Evolutionary conservation across 345 rosid species (phyloP).

Genomic region (Murraya paniculata): DNA sequence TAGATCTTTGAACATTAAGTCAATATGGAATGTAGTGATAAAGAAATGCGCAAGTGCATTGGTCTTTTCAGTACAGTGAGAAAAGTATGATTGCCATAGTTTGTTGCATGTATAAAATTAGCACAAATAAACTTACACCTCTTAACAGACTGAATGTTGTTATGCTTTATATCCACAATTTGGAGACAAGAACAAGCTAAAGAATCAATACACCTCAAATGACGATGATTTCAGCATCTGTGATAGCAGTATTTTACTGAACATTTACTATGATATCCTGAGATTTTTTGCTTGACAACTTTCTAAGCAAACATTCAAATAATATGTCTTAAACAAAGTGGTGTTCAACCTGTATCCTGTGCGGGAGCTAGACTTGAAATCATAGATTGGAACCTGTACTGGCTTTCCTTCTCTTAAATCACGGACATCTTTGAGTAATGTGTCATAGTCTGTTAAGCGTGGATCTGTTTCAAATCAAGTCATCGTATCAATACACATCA

Average conservation of each 20-base stretch:
- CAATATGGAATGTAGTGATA: not conserved
- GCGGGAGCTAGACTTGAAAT: conserved; percentile 91
- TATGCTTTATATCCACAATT: not conserved
- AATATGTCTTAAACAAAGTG: conserved; percentile 10
- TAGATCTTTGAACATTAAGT: conserved; percentile 9
- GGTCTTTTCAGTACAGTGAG: not conserved
- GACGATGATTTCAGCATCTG: not conserved
- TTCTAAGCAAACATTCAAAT: conserved; percentile 14
- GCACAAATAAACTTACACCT: not conserved
- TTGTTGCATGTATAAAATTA: not conserved
- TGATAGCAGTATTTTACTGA: not conserved
- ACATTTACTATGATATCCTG: not conserved
- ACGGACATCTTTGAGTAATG: conserved; percentile 72
- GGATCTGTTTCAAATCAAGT: conserved; percentile 60
- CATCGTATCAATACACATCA: conserved; percentile 15
- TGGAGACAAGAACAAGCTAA: not conserved
- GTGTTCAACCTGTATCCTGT: conserved; percentile 77
- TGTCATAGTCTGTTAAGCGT: conserved; percentile 90
- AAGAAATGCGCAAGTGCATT: conserved; percentile 1
- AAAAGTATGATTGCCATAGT: not conserved
- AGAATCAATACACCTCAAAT: not conserved
- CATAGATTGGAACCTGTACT: conserved; percentile 86
- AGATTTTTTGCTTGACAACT: conserved; percentile 12
- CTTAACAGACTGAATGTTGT: not conserved
- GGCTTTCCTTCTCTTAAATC: conserved; percentile 81